Evolutionary conservation across 768 basidiomycete species (phyloP).

Genomic region (Trametes villosa): DNA sequence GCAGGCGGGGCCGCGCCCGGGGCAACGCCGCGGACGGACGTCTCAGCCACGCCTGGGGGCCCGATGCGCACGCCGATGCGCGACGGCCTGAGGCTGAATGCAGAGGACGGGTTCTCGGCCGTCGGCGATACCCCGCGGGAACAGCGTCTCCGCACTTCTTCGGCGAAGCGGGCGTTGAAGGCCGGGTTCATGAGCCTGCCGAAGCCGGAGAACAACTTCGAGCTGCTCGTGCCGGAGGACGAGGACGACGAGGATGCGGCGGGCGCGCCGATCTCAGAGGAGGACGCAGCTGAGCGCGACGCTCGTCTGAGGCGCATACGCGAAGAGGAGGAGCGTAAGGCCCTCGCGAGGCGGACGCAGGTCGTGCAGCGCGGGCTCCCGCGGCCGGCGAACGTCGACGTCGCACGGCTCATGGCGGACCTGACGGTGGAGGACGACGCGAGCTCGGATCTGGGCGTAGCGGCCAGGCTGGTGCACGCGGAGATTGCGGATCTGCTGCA

Average conservation of each 20-base stretch:
- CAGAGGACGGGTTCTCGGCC: slow-evolving; percentile 56
- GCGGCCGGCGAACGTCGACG: slow-evolving; percentile 82
- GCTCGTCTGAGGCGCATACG: slow-evolving; percentile 63
- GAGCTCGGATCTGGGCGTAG: slow-evolving; percentile 47
- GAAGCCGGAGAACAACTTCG: slow-evolving; percentile 96
- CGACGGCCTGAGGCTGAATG: slow-evolving; percentile 90
- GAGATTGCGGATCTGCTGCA: slow-evolving; percentile 81
- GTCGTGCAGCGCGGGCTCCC: slow-evolving; percentile 84
- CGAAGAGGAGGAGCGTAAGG: slow-evolving; percentile 80
- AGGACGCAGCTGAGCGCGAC: slow-evolving; percentile 94
- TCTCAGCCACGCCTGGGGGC: slow-evolving; percentile 47
- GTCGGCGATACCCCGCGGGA: slow-evolving; percentile 79
- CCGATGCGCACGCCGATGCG: slow-evolving; percentile 95
- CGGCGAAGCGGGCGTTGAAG: slow-evolving; percentile 76
- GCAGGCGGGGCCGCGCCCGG: slow-evolving; percentile 44
- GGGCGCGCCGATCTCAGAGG: slow-evolving; percentile 53
- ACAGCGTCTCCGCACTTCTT: slow-evolving; percentile 60
- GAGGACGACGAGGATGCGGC: slow-evolving; percentile 59
- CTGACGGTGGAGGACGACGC: slow-evolving; percentile 56
- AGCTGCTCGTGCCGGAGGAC: slow-evolving; percentile 89
- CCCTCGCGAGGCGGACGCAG: slow-evolving; percentile 80
- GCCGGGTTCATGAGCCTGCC: slow-evolving; percentile 85
- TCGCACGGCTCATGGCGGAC: slow-evolving; percentile 61
- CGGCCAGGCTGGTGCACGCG: slow-evolving; percentile 67
- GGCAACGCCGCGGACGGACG: slow-evolving; percentile 38